Evolutionary conservation across 164 flowering plant species (phyloP).

Genomic region (Vitis rotundifolia): DNA sequence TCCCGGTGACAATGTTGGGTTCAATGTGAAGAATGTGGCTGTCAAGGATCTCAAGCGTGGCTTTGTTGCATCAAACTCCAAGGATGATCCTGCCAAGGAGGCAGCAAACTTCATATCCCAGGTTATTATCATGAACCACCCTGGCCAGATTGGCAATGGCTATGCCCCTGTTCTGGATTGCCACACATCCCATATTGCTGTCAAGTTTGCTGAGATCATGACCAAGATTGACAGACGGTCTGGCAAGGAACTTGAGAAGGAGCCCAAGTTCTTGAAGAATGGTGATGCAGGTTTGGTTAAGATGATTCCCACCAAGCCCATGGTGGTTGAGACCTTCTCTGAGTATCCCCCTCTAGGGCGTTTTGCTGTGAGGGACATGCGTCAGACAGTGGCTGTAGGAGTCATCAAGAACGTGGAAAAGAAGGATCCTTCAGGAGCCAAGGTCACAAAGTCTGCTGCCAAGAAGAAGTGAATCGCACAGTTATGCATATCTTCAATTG

Average conservation of each 20-base stretch:
- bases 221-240: slow-evolving; percentile 46
- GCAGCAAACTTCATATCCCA: slow-evolving; percentile 52
- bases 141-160: slow-evolving; percentile 56
- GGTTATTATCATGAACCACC: slow-evolving; percentile 59
- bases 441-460: slow-evolving; percentile 43
- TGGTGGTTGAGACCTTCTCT: slow-evolving; percentile 48
- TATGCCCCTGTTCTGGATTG: slow-evolving; percentile 56
- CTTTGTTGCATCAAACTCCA: slow-evolving; percentile 57
- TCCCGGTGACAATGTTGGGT: slow-evolving; percentile 65
- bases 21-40: slow-evolving; percentile 62
- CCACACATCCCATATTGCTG: slow-evolving; percentile 57
- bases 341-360: slow-evolving; percentile 41
- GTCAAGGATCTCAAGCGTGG: slow-evolving; percentile 66
- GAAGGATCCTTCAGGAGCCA: slow-evolving; percentile 40
- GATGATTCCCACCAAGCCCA: slow-evolving; percentile 50
- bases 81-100: slow-evolving; percentile 59
- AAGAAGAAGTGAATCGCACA: slow-evolving; percentile 37
- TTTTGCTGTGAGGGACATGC: slow-evolving; percentile 46
- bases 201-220: slow-evolving; percentile 30
- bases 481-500: background rate
- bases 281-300: slow-evolving; percentile 42
- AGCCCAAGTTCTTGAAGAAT: slow-evolving; percentile 44
- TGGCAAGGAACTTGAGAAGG: slow-evolving; percentile 40
- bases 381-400: slow-evolving; percentile 44
- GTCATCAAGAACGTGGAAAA: slow-evolving; percentile 45